Base-by-base conservation (phyloP, 129 eudicot species). In the Erigeron canadensis region DNA sequence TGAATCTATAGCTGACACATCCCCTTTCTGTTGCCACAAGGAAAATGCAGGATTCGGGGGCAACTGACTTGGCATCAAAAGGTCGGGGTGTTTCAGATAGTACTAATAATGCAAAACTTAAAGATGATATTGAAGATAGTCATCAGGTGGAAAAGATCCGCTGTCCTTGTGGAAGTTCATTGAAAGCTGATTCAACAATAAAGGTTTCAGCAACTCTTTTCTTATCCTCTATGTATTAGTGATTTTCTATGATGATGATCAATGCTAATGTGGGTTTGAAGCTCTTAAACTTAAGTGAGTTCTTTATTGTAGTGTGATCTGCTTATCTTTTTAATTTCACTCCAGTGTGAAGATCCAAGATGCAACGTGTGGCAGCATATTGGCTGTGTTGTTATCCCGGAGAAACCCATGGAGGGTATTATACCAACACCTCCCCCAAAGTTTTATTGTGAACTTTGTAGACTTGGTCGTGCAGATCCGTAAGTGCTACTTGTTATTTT, bases 391-490 rank as follows among this genome's bases (percentile, higher is more conserved):
- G 68, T 94, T 67, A 83, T 94, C 60, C 87, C 93, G 2, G 99
- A 94, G 64, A 90, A 90, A 64, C 84, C 95, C 42, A 65, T 79
- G 81, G 99, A 94, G 78, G 91, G 96, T 75, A 74, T 72, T 73
- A 59, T 70, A 47, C 96, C 99, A 69, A 65, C 65, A 60, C 90
- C 84, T 50, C 96, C 99, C 19, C 77, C 85, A 44, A 61, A 67
- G 63, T 94, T 87, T 75, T 87, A 80, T 67, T 94, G 99, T 84
- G 97, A 90, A 86, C 76, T 90, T 5, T 94, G 99, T 71, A 85
- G 99, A 76, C 92, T 94, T 70, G 75, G 42, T 79, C 93, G 94
- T 54, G 96, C 99, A 48, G 99, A 94, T 73, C 99, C 99, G 99
- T 94, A 90, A 84, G 99, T 85, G 70, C 42, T 47, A 16, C 76